Percentiles rank a stretch among this genome's conserved stretches.
Evolutionary conservation across 139 green algal species (phyloP).

Genomic region (Chara braunii): DNA sequence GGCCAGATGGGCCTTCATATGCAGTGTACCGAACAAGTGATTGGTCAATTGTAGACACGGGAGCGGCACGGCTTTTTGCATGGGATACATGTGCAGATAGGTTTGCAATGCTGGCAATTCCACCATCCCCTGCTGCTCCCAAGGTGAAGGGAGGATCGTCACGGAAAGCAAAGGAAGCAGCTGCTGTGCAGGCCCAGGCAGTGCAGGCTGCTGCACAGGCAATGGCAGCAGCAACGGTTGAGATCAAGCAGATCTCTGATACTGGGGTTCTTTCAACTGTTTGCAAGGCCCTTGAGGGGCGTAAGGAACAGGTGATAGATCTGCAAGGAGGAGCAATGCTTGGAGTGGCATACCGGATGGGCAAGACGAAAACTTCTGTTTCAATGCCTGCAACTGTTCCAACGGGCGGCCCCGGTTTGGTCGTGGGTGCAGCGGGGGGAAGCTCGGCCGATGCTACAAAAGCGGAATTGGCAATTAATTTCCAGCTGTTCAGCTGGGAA

Average conservation of each 20-base stretch:
- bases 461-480: too few relatives aligned
- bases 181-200: not conserved
- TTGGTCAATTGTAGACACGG: slow-evolving; percentile 22
- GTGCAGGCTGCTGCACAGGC: slow-evolving; percentile 9
- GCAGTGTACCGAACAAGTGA: slow-evolving; percentile 9
- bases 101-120: slow-evolving; percentile 22
- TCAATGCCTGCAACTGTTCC: too few relatives aligned
- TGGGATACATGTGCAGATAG: slow-evolving; percentile 34
- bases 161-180: not conserved
- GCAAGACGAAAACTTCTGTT: too few relatives aligned
- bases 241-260: slow-evolving; percentile 8
- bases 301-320: slow-evolving; percentile 14
- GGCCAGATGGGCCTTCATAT: slow-evolving; percentile 13
- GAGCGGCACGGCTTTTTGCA: slow-evolving; percentile 16
- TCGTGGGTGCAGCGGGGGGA: not conserved
- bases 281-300: slow-evolving; percentile 14
- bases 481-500: slow-evolving; percentile 25
- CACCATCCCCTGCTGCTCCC: too few relatives aligned
- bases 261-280: not conserved
- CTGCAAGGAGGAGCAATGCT: slow-evolving; percentile 35
- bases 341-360: slow-evolving; percentile 22
- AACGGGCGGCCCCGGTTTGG: too few relatives aligned
- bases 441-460: not conserved
- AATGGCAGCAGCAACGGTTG: slow-evolving; percentile 16
- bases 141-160: slow-evolving; percentile 1